These are phyloP conservation scores for Mucor indicus DNA, from an alignment of 371 early-diverging fungal genomes.

Conservation along the genomic window DNA sequence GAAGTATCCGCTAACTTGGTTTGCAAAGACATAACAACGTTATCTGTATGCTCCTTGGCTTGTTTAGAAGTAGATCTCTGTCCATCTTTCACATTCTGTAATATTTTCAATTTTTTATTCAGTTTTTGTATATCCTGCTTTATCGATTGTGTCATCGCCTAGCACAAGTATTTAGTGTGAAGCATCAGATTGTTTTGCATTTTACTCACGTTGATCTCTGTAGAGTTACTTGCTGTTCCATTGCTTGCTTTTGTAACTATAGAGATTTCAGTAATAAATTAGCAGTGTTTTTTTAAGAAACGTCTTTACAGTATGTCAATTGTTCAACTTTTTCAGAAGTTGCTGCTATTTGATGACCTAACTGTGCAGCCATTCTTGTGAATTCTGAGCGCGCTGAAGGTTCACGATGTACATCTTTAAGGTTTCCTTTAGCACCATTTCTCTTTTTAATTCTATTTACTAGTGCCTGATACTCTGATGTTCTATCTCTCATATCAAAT, in stretches of 20 bases:
- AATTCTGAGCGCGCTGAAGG: conserved; percentile 48
- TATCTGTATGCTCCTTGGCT: conserved; percentile 83
- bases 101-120: conserved; percentile 80
- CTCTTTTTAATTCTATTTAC: too few relatives aligned
- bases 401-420: too few relatives aligned
- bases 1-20: conserved; percentile 85
- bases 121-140: conserved; percentile 92
- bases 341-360: conserved; percentile 57
- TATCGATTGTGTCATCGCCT: conserved; percentile 87
- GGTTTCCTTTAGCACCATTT: too few relatives aligned
- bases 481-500: too few relatives aligned
- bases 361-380: conserved; percentile 53
- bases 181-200: background rate
- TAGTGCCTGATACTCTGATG: too few relatives aligned
- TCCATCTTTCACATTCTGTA: conserved; percentile 58
- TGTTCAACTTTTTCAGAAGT: conserved; percentile 62
- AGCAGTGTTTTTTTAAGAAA: too few relatives aligned
- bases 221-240: conserved; percentile 30
- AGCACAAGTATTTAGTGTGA: conserved; percentile 8
- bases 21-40: conserved; percentile 86
- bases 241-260: conserved; percentile 13
- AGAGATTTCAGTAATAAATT: background rate
- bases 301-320: conserved; percentile 54
- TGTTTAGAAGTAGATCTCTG: conserved; percentile 59
- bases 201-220: conserved; percentile 58